Base-by-base conservation (phyloP, 2,329 filamentous ascomycete genomes). In the Camillea tinctor region DNA sequence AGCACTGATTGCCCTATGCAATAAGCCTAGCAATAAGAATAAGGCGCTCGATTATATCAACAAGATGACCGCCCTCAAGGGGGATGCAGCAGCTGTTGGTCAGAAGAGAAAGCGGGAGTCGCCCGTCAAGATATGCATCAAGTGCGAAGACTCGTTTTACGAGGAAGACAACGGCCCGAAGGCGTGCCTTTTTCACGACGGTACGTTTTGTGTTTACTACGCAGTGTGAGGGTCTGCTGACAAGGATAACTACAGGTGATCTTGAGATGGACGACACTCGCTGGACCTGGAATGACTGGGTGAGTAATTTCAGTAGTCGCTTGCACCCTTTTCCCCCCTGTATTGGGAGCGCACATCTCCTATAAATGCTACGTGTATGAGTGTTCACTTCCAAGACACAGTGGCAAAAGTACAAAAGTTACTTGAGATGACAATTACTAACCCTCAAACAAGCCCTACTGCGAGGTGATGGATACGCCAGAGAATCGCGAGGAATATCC, bases 281-380 rank as follows among this genome's bases (percentile, higher is more conserved):
- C 0, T 65, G 66, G 36, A 55, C 62, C 40, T 74, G 72, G 71
- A 66, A 60, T 3, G 69, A 75, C 51, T 62, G 69, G 20, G 71
- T n/a, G n/a, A n/a, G n/a, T n/a, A n/a, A n/a, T n/a, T n/a, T n/a
- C n/a, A n/a, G n/a, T n/a, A n/a, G n/a, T n/a, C n/a, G n/a, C n/a
- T n/a, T n/a, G n/a, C n/a, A n/a, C n/a, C n/a, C n/a, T n/a, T n/a
- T n/a, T n/a, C n/a, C n/a, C n/a, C n/a, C n/a, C n/a, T n/a, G n/a
- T n/a, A n/a, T n/a, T n/a, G n/a, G n/a, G n/a, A n/a, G n/a, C n/a
- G n/a, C n/a, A n/a, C n/a, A n/a, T n/a, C n/a, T n/a, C n/a, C n/a
- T n/a, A n/a, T n/a, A n/a, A n/a, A n/a, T n/a, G n/a, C n/a, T n/a
- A n/a, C n/a, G n/a, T n/a, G n/a, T n/a, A n/a, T n/a, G n/a, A n/a